Percentiles rank a stretch among this genome's conserved stretches.
These are phyloP conservation scores for Pseudogymnoascus sp. DNA, from an alignment of 2,329 filamentous ascomycete species.

Conservation along the genomic window DNA sequence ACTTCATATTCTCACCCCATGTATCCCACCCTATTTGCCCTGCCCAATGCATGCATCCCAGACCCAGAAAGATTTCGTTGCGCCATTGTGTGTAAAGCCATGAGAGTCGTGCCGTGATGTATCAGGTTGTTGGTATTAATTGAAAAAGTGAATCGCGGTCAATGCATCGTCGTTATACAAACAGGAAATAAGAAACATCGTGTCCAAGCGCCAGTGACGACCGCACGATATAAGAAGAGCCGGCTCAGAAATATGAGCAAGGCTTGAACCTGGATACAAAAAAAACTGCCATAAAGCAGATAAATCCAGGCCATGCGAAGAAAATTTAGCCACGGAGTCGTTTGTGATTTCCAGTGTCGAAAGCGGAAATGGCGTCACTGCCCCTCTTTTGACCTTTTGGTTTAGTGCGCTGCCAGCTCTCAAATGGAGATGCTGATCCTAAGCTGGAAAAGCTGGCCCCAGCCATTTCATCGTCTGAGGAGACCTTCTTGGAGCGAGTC, in stretches of 20 bases:
- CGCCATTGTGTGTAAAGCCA: neutral
- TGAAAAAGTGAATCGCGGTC: neutral
- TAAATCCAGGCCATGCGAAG: neutral
- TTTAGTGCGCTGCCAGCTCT: constrained; percentile 62
- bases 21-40: neutral
- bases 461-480: constrained; percentile 11
- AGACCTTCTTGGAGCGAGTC: constrained; percentile 46
- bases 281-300: neutral
- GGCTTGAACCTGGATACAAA: neutral
- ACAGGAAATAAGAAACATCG: neutral
- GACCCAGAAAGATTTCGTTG: neutral
- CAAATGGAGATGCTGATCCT: constrained; percentile 41
- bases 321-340: neutral
- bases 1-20: neutral
- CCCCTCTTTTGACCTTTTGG: neutral
- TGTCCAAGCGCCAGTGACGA: neutral
- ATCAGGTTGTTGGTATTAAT: neutral
- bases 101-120: neutral
- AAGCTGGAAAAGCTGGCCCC: constrained; percentile 26
- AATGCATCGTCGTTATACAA: neutral
- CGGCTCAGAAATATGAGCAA: neutral
- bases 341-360: neutral
- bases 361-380: neutral
- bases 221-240: neutral
- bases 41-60: neutral